Conservation (phyloP, 768 basidiomycete genomes). For the Lenzites betulinus region DNA sequence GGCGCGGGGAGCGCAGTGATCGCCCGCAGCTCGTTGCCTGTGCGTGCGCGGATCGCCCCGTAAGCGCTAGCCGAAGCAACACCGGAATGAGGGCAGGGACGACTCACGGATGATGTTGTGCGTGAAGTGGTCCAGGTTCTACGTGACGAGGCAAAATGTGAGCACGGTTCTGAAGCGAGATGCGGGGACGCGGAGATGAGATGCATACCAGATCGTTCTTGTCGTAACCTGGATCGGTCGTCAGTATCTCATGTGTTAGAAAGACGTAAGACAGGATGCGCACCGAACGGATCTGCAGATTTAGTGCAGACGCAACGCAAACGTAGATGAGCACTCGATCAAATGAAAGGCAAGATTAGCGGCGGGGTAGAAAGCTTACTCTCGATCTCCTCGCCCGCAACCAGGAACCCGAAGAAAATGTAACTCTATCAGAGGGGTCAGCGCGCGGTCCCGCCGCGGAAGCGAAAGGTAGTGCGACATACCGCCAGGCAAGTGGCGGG, state of each 20-base stretch:
- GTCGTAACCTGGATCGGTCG: slow-evolving; percentile 50
- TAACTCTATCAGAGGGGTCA: slow-evolving; percentile 45
- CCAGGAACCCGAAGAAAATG: slow-evolving; percentile 73
- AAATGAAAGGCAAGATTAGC: slow-evolving; percentile 2
- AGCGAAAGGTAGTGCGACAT: slow-evolving; percentile 21
- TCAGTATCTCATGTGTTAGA: background rate
- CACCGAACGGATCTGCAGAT: slow-evolving; percentile 48
- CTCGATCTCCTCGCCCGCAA: slow-evolving; percentile 75
- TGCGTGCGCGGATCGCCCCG: background rate
- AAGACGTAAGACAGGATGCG: slow-evolving; percentile 17
- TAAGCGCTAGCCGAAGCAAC: background rate
- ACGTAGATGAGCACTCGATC: slow-evolving; percentile 7
- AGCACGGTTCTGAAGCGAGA: background rate
- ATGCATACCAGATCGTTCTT: slow-evolving; percentile 66
- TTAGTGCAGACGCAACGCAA: slow-evolving; percentile 4
- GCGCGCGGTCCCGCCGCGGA: background rate
- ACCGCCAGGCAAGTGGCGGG: slow-evolving; percentile 59
- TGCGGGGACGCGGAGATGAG: background rate
- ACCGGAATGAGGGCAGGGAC: background rate
- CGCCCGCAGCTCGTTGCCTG: slow-evolving; percentile 62
- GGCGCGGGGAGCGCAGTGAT: slow-evolving; percentile 62
- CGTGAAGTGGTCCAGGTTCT: slow-evolving; percentile 75
- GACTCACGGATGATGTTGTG: slow-evolving; percentile 63
- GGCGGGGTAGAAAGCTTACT: slow-evolving; percentile 53
- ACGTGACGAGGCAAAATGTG: slow-evolving; percentile 6